Evolutionary conservation across 305 asterid genomes (phyloP).

Genomic region (Solanum hybrid): DNA sequence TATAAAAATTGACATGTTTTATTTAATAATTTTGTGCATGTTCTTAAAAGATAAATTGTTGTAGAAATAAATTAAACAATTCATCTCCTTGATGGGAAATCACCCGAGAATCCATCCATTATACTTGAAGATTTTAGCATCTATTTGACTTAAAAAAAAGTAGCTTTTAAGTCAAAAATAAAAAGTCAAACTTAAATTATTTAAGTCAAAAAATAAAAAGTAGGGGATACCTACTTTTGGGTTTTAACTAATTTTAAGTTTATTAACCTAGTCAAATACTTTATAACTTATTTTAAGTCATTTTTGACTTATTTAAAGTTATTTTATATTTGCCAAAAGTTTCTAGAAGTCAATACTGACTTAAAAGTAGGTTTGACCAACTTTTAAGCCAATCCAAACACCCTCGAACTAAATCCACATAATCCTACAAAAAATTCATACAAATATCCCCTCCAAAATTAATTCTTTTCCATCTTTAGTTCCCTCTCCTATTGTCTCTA

Average conservation of each 20-base stretch:
- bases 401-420: neutral
- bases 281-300: no score
- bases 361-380: no score
- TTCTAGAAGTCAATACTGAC: no score
- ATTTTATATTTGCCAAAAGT: neutral
- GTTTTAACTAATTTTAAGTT: neutral
- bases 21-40: neutral
- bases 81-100: neutral
- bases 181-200: no score
- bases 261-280: no score
- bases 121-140: neutral
- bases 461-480: neutral
- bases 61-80: neutral
- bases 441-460: neutral
- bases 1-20: neutral
- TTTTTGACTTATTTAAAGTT: neutral
- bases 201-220: neutral
- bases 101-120: neutral
- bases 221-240: neutral
- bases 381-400: no score
- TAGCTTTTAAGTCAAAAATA: neutral
- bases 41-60: neutral
- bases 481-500: neutral
- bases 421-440: neutral
- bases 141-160: neutral